Evolutionary conservation across 2,329 filamentous ascomycete species (phyloP).

Genomic region (Capronia coronata): DNA sequence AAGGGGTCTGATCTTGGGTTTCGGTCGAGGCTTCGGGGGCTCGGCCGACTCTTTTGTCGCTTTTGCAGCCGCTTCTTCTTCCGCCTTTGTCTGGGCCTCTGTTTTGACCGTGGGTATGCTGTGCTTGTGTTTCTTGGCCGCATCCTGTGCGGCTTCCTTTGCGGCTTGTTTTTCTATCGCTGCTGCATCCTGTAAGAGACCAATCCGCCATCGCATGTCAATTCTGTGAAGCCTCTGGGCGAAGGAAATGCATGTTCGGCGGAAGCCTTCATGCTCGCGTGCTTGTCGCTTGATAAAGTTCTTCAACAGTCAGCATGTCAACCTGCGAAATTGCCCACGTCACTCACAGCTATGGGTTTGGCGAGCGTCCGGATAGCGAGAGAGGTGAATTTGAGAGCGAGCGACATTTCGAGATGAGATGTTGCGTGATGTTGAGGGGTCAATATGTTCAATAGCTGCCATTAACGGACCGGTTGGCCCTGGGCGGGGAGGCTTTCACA

Average conservation of each 20-base stretch:
- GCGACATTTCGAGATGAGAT: slow-evolving; percentile 22
- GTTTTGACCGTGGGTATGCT: slow-evolving; percentile 55
- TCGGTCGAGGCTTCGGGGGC: slow-evolving; percentile 41
- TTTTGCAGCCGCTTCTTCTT: slow-evolving; percentile 46
- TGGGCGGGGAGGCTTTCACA: background rate
- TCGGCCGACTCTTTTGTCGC: slow-evolving; percentile 39
- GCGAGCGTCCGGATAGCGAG: slow-evolving; percentile 59
- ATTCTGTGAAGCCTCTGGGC: slow-evolving; percentile 59
- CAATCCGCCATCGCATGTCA: slow-evolving; percentile 63
- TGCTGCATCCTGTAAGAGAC: slow-evolving; percentile 56
- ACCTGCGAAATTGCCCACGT: background rate
- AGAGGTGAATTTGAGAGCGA: slow-evolving; percentile 61
- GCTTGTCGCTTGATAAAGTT: slow-evolving; percentile 63
- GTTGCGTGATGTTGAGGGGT: background rate
- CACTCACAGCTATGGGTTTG: slow-evolving; percentile 61
- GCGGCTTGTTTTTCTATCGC: slow-evolving; percentile 41
- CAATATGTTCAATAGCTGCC: background rate
- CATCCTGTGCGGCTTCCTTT: slow-evolving; percentile 47
- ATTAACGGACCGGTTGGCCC: background rate
- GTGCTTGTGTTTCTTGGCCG: slow-evolving; percentile 50
- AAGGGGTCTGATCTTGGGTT: slow-evolving; percentile 56
- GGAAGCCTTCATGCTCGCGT: slow-evolving; percentile 62
- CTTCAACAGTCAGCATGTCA: slow-evolving; percentile 36
- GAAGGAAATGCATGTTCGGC: slow-evolving; percentile 54
- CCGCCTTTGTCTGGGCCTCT: slow-evolving; percentile 52